A percentile compares a stretch with the other conserved stretches of the same genome.
Evolutionary conservation across 352 stramenopile genomes (phyloP).

Genomic region (Phytophthora pisi): DNA sequence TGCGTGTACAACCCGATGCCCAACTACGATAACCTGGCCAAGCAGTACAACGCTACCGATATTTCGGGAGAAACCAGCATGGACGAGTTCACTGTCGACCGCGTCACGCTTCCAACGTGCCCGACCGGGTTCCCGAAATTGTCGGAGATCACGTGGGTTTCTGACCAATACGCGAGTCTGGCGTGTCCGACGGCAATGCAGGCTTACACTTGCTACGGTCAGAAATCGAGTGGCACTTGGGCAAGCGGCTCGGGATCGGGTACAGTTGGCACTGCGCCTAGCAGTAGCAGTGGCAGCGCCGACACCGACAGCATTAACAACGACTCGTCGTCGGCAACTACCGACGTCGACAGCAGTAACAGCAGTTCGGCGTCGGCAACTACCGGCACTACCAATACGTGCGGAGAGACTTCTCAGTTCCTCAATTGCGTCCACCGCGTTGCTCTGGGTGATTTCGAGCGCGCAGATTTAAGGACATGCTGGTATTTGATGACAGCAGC

Average conservation of each 20-base stretch:
- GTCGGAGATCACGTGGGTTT: constrained; percentile 31
- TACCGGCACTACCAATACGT: no score
- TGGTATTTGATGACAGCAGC: no score
- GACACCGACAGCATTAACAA: no score
- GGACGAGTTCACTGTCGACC: constrained; percentile 38
- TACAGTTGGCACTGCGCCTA: constrained; percentile 3
- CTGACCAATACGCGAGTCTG: constrained; percentile 28
- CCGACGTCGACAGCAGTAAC: no score
- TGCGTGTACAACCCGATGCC: constrained; percentile 83
- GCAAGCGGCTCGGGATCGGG: constrained; percentile 25
- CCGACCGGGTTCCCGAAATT: constrained; percentile 36
- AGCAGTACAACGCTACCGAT: constrained; percentile 54
- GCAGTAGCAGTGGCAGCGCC: constrained; percentile 6
- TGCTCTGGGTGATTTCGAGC: no score
- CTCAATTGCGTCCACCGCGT: no score
- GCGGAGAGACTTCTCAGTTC: no score
- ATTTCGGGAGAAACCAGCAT: constrained; percentile 39
- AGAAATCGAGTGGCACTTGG: constrained; percentile 54
- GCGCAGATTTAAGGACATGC: no score
- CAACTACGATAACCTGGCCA: constrained; percentile 72
- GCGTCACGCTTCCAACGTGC: constrained; percentile 35
- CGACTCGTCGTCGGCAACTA: no score
- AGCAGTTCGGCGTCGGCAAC: no score
- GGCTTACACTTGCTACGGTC: constrained; percentile 43
- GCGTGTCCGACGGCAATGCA: constrained; percentile 30